Percentiles rank a stretch among this genome's conserved stretches.
Evolutionary conservation across 352 stramenopile species (phyloP).

Genomic region (Globisporangium uncinulatum): DNA sequence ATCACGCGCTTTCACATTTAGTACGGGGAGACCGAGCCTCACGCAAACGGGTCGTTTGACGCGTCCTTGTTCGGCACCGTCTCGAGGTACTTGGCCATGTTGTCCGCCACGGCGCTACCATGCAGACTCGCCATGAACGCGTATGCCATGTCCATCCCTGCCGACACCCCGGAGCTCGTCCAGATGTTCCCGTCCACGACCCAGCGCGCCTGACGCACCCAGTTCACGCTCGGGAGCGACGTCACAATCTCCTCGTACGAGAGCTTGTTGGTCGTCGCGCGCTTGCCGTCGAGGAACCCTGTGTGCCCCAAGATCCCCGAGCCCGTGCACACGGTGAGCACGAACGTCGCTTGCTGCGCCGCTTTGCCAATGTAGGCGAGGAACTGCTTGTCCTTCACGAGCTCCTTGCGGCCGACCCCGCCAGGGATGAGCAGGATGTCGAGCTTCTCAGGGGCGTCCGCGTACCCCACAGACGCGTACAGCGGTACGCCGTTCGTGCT

Average conservation of each 20-base stretch:
- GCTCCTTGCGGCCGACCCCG: slow-evolving; percentile 4
- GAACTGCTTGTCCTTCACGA: slow-evolving; percentile 15
- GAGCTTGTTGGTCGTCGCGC: slow-evolving; percentile 25
- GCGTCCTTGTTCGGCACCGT: slow-evolving; percentile 17
- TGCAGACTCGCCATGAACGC: slow-evolving; percentile 16
- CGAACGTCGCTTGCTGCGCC: slow-evolving; percentile 5
- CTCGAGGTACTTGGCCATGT: slow-evolving; percentile 16
- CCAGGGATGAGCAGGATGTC: slow-evolving; percentile 19
- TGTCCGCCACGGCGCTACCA: slow-evolving; percentile 10
- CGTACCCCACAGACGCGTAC: slow-evolving; percentile 18
- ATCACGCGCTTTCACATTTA: too few relatives aligned
- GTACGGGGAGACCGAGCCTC: neutral
- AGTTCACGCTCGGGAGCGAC: slow-evolving; percentile 14
- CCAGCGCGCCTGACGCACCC: slow-evolving; percentile 25
- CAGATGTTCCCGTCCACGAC: slow-evolving; percentile 34
- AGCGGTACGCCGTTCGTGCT: slow-evolving; percentile 26
- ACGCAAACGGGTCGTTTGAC: slow-evolving; percentile 18
- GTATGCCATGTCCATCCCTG: slow-evolving; percentile 32
- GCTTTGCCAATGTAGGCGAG: slow-evolving; percentile 14
- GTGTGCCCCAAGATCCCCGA: slow-evolving; percentile 19
- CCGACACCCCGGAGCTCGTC: slow-evolving; percentile 27
- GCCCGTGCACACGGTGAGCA: slow-evolving; percentile 24
- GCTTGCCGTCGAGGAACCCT: slow-evolving; percentile 22
- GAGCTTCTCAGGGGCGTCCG: slow-evolving; percentile 16
- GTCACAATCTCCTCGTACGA: slow-evolving; percentile 15